These are phyloP conservation scores for Vitis labrusca DNA, from an alignment of 164 flowering plant genomes.

Conservation along the genomic window DNA sequence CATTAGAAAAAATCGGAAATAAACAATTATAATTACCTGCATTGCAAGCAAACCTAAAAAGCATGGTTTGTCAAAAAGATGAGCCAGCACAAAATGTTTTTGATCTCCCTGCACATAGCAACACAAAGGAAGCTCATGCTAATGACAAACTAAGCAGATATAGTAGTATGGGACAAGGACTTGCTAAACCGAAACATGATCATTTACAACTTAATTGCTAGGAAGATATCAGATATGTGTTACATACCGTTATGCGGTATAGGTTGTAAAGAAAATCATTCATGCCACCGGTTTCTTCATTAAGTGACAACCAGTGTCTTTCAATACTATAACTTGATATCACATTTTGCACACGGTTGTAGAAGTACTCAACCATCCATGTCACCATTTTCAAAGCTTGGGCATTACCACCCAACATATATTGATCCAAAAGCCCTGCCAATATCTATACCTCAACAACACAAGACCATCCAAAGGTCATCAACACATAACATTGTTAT, in stretches of 20 bases:
- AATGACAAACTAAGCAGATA: no score
- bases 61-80: conserved; percentile 97
- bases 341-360: conserved; percentile 79
- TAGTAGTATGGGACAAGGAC: no score
- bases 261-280: conserved; percentile 85
- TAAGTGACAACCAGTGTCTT: conserved; percentile 69
- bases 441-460: conserved; percentile 49
- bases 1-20: neutral
- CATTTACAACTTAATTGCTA: no score
- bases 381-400: conserved; percentile 68
- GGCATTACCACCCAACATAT: conserved; percentile 50
- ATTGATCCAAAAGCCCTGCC: conserved; percentile 94
- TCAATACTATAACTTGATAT: conserved; percentile 54
- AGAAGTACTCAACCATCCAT: conserved; percentile 88
- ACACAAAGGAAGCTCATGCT: neutral
- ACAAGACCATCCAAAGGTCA: no score
- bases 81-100: conserved; percentile 81
- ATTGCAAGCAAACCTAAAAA: conserved; percentile 87
- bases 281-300: conserved; percentile 98
- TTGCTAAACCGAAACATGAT: no score
- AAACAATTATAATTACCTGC: conserved; percentile 40
- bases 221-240: neutral
- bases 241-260: conserved; percentile 65
- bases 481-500: no score
- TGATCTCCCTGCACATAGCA: conserved; percentile 45